phyloP scores from a whole-genome alignment of 176 grass and related monocot species.

The Pharus latifolius region DNA sequence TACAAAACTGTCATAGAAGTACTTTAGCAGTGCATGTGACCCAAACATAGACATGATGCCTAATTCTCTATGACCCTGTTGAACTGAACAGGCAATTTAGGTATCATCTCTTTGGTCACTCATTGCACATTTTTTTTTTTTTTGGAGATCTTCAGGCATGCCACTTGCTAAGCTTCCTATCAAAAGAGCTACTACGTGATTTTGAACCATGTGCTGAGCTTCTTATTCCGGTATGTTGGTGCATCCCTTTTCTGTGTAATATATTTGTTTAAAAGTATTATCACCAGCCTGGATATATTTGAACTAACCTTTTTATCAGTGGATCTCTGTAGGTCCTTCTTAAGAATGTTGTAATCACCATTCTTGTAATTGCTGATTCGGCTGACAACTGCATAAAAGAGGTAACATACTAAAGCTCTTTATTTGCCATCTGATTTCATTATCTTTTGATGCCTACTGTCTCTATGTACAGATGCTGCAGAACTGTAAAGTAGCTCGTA shows the following conservation, averaged over 20 bases:
- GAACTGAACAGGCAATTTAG: background rate
- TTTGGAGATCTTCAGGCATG: constrained; percentile 49
- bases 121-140: background rate
- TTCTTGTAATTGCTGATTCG: constrained; percentile 77
- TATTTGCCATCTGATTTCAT: constrained; percentile 13
- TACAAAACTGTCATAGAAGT: background rate
- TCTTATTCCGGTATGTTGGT: constrained; percentile 63
- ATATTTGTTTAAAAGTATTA: background rate
- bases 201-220: constrained; percentile 81
- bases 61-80: background rate
- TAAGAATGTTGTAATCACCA: constrained; percentile 83
- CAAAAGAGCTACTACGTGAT: constrained; percentile 56
- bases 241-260: background rate
- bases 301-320: background rate
- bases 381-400: constrained; percentile 93
- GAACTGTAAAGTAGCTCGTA: constrained; percentile 90
- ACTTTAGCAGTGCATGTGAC: background rate
- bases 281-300: background rate
- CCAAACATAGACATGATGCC: background rate
- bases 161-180: constrained; percentile 70
- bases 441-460: constrained; percentile 2
- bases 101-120: background rate
- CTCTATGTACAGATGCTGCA: constrained; percentile 48
- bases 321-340: constrained; percentile 56
- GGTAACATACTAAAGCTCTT: constrained; percentile 26